Conservation (phyloP, 331 rosid species). For the Ulmus americana region DNA sequence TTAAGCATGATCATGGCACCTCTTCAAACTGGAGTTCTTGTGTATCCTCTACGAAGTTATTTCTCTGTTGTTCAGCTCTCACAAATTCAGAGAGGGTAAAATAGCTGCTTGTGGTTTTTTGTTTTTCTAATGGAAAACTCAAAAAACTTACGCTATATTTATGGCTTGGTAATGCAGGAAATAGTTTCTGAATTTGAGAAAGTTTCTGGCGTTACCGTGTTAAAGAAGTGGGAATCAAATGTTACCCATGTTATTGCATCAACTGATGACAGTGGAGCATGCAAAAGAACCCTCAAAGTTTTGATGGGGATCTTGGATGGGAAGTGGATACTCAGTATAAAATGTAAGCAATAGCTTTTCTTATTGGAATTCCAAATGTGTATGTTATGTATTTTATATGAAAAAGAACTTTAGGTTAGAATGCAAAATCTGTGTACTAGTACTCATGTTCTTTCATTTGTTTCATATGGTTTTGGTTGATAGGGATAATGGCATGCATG, state of each 20-base stretch:
- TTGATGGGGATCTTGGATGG: conserved; percentile 85
- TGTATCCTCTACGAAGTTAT: conserved; percentile 50
- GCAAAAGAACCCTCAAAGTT: conserved; percentile 87
- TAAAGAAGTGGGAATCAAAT: conserved; percentile 70
- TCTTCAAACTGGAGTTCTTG: conserved; percentile 28
- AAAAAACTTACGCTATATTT: neutral
- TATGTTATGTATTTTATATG: neutral
- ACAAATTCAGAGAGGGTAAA: conserved; percentile 69
- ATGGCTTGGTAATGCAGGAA: conserved; percentile 44
- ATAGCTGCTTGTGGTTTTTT: conserved; percentile 10
- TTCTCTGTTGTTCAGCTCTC: conserved; percentile 88
- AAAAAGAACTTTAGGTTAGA: neutral
- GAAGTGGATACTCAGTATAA: conserved; percentile 74
- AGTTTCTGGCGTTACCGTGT: conserved; percentile 46
- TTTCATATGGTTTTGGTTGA: conserved; percentile 1
- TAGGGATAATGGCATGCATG: conserved; percentile 81
- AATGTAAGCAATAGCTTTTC: conserved; percentile 41
- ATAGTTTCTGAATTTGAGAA: conserved; percentile 62
- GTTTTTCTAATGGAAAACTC: neutral
- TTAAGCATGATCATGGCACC: conserved; percentile 22
- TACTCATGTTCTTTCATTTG: conserved; percentile 11
- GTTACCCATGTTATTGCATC: conserved; percentile 88
- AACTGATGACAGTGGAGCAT: conserved; percentile 71
- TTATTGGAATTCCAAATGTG: neutral
- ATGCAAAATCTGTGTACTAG: neutral